A percentile compares a stretch with the other conserved stretches of the same genome.
These are phyloP conservation scores for Phytophthora pluvialis DNA, from an alignment of 352 stramenopile genomes.

Conservation along the genomic window DNA sequence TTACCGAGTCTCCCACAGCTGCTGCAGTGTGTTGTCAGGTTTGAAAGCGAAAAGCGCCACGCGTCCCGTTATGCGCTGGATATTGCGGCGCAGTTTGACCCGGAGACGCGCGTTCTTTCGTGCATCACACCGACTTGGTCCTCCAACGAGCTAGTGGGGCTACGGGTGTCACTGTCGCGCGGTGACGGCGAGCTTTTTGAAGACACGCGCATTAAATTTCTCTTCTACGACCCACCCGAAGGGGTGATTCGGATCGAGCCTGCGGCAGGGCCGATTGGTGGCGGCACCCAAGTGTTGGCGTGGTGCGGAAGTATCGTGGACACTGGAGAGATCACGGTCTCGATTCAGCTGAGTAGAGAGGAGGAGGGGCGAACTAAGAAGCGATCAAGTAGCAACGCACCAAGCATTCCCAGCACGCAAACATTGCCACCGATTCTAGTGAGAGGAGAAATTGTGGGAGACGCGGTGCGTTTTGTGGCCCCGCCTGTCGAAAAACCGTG, in stretches of 20 bases:
- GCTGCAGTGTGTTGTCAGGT: slow-evolving; percentile 53
- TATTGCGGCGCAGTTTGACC: slow-evolving; percentile 52
- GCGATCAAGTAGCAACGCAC: slow-evolving; percentile 12
- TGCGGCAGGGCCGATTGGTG: slow-evolving; percentile 53
- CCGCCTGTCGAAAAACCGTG: slow-evolving; percentile 48
- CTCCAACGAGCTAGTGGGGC: slow-evolving; percentile 58
- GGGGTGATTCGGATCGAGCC: slow-evolving; percentile 69
- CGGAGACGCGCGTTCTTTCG: slow-evolving; percentile 36
- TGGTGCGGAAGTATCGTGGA: slow-evolving; percentile 74
- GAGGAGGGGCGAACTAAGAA: background rate
- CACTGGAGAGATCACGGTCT: slow-evolving; percentile 69
- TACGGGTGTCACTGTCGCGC: slow-evolving; percentile 44
- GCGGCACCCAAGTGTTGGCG: slow-evolving; percentile 58
- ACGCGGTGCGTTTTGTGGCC: slow-evolving; percentile 59
- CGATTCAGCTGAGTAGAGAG: slow-evolving; percentile 37
- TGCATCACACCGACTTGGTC: slow-evolving; percentile 59
- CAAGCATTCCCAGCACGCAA: slow-evolving; percentile 3
- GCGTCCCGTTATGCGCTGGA: slow-evolving; percentile 16
- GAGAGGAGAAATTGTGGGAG: slow-evolving; percentile 63
- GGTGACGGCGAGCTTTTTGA: slow-evolving; percentile 42
- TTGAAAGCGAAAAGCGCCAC: slow-evolving; percentile 45
- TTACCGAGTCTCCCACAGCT: slow-evolving; percentile 50
- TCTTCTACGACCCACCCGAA: slow-evolving; percentile 79
- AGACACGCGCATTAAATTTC: slow-evolving; percentile 56
- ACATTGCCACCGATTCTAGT: slow-evolving; percentile 32